These are phyloP conservation scores for Hypoxylon sp. DNA, from an alignment of 2,329 filamentous ascomycete species.

Conservation along the genomic window DNA sequence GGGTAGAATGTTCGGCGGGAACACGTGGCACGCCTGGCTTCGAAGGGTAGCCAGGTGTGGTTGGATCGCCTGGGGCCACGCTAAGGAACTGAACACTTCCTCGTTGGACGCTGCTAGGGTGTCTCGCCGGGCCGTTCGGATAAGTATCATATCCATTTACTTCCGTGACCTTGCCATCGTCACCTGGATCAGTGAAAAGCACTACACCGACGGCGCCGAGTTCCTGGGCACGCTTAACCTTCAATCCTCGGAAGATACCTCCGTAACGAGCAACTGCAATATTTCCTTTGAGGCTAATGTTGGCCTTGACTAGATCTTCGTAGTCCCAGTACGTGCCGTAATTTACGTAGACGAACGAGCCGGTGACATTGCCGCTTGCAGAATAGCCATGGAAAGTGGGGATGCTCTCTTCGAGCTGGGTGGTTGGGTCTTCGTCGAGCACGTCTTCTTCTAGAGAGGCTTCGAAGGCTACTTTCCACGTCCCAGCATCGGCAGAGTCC, in stretches of 20 bases:
- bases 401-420: slow-evolving; percentile 73
- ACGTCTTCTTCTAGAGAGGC: slow-evolving; percentile 86
- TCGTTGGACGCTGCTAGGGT: slow-evolving; percentile 89
- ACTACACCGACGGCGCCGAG: slow-evolving; percentile 87
- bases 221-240: slow-evolving; percentile 91
- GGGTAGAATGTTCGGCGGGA: slow-evolving; percentile 74
- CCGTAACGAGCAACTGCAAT: slow-evolving; percentile 90
- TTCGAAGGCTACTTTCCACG: slow-evolving; percentile 74
- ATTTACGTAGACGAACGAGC: slow-evolving; percentile 86
- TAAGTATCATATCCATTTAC: slow-evolving; percentile 82
- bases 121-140: slow-evolving; percentile 84
- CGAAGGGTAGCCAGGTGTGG: slow-evolving; percentile 92
- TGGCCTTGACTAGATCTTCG: slow-evolving; percentile 79
- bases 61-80: slow-evolving; percentile 76
- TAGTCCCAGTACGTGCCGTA: slow-evolving; percentile 89
- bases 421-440: slow-evolving; percentile 83
- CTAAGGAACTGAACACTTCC: slow-evolving; percentile 87
- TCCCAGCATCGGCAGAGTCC: slow-evolving; percentile 46
- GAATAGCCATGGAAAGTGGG: slow-evolving; percentile 97
- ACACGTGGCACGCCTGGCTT: slow-evolving; percentile 85
- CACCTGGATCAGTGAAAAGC: slow-evolving; percentile 88
- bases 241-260: slow-evolving; percentile 85
- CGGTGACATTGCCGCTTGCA: slow-evolving; percentile 90
- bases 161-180: slow-evolving; percentile 84
- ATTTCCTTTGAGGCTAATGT: slow-evolving; percentile 80